phyloP scores from a whole-genome alignment of 2,329 filamentous ascomycete species.

The Xylariaceae sp. region DNA sequence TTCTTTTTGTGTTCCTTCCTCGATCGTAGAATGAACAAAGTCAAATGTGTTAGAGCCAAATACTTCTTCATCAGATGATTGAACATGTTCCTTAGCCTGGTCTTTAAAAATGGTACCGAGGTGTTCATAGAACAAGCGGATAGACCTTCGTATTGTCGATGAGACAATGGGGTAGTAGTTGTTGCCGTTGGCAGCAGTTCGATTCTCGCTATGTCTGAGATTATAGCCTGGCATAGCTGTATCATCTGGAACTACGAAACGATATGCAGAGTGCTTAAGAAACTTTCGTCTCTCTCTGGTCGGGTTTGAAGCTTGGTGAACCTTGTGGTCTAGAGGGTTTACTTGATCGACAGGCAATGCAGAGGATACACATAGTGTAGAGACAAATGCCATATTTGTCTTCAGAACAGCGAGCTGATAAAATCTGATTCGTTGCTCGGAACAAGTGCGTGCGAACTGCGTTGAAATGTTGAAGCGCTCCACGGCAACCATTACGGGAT shows the following conservation, averaged over 20 bases:
- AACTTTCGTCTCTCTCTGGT: constrained; percentile 14
- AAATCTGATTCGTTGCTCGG: constrained; percentile 43
- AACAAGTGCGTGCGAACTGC: constrained; percentile 32
- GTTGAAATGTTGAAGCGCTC: constrained; percentile 7
- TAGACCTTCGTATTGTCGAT: constrained; percentile 15
- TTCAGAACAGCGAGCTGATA: constrained; percentile 51
- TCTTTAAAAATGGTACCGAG: constrained; percentile 5
- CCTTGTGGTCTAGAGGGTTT: constrained; percentile 17
- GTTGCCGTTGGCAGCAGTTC: background rate
- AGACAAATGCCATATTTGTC: constrained; percentile 47
- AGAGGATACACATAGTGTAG: constrained; percentile 38
- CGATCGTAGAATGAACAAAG: constrained; percentile 15
- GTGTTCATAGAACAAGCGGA: constrained; percentile 29
- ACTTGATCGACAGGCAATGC: constrained; percentile 14
- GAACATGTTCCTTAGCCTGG: background rate
- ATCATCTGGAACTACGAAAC: constrained; percentile 32
- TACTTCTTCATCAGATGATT: background rate
- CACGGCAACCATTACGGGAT: constrained; percentile 30
- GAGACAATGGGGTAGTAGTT: background rate
- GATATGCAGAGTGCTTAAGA: constrained; percentile 19
- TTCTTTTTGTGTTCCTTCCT: constrained; percentile 22
- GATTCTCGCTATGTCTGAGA: background rate
- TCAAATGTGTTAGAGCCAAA: constrained; percentile 26
- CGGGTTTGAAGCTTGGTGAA: constrained; percentile 6
- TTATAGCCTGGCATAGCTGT: constrained; percentile 2